Evolutionary conservation across 192 early-diverging fungal species (phyloP).

Genomic region (Lobosporangium transversale): DNA sequence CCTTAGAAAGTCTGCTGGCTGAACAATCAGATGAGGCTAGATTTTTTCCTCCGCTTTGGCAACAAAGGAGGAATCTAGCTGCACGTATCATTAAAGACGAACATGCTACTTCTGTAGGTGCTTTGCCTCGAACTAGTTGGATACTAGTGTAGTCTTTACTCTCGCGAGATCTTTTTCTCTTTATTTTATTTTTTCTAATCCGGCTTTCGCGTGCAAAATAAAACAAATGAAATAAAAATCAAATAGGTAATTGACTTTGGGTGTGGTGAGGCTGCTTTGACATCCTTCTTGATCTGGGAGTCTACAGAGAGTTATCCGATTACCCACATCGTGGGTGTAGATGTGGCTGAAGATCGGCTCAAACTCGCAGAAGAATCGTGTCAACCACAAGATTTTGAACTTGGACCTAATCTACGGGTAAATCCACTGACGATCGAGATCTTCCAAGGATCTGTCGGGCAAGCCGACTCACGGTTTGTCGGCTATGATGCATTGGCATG

Average conservation of each 20-base stretch:
- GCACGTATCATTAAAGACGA: conserved; percentile 60
- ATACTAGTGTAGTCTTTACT: too few relatives aligned
- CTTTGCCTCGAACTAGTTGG: too few relatives aligned
- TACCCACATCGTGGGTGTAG: conserved; percentile 73
- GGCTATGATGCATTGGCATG: conserved; percentile 81
- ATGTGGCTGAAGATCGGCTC: conserved; percentile 64
- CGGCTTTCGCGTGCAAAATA: too few relatives aligned
- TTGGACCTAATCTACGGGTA: conserved; percentile 63
- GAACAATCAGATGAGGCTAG: background rate
- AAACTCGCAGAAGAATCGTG: conserved; percentile 58
- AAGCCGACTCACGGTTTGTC: conserved; percentile 60
- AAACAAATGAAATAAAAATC: background rate
- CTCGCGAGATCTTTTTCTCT: too few relatives aligned
- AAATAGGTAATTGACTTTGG: conserved; percentile 85
- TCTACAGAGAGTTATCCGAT: conserved; percentile 64
- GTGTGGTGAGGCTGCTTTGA: conserved; percentile 84
- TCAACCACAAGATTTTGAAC: conserved; percentile 69
- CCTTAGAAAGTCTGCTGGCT: background rate
- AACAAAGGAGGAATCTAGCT: conserved; percentile 78
- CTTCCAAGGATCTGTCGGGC: conserved; percentile 69
- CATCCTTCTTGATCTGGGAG: conserved; percentile 68
- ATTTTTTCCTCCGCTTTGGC: conserved; percentile 80
- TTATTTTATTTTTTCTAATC: too few relatives aligned
- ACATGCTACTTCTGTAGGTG: conserved; percentile 63
- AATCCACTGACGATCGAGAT: conserved; percentile 68